Conservation (phyloP, 352 stramenopile genomes). For the Pythium utonaiense region DNA sequence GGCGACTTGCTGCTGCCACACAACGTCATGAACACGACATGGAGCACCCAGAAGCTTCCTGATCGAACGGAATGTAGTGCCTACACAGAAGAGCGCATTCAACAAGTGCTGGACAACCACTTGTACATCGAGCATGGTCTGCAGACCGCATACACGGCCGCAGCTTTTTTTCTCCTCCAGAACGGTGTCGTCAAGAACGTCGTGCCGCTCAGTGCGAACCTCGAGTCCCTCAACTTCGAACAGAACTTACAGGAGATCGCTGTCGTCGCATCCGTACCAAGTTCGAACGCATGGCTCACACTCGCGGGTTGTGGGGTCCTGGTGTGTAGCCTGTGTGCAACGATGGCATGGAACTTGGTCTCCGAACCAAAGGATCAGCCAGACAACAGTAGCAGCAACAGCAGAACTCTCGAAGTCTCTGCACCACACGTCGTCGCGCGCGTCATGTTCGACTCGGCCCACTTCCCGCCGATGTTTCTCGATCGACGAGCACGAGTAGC, state of each 20-base stretch:
- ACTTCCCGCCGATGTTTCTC: constrained; percentile 11
- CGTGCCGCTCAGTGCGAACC: neutral
- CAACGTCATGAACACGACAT: constrained; percentile 4
- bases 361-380: no score
- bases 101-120: constrained; percentile 14
- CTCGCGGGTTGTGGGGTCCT: constrained; percentile 6
- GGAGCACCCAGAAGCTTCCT: neutral
- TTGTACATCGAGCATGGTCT: constrained; percentile 15
- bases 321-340: neutral
- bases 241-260: constrained; percentile 6
- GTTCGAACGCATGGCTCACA: constrained; percentile 13
- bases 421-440: constrained; percentile 12
- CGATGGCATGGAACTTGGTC: neutral
- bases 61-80: neutral
- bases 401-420: neutral
- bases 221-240: neutral
- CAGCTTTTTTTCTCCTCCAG: constrained; percentile 12
- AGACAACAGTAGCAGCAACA: no score
- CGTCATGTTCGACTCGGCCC: constrained; percentile 10
- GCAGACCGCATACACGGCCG: constrained; percentile 9
- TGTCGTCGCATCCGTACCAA: constrained; percentile 6
- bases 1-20: constrained; percentile 12
- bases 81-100: constrained; percentile 7
- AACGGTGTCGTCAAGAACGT: constrained; percentile 5
- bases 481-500: no score